Base-by-base conservation (phyloP, 2,329 filamentous ascomycete species). In the Dactylellina cionopaga region DNA sequence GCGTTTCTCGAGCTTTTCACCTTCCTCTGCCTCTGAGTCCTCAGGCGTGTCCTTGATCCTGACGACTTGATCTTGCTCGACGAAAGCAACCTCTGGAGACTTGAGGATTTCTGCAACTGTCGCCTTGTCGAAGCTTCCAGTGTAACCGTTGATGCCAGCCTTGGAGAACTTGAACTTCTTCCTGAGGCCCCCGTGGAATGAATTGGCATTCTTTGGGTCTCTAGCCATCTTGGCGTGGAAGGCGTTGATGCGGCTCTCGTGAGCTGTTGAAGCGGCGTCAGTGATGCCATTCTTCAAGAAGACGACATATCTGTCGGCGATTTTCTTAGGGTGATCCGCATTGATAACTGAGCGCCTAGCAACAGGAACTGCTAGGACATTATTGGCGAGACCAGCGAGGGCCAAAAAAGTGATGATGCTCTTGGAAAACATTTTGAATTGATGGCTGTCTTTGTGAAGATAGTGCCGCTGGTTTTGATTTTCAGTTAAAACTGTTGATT, bases 271-370 rank as follows among this genome's bases (percentile, higher is more conserved):
- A 11, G 44, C 4, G 11, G 60, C 56, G 9, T 72, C 66, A 24
- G 58, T 37, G 41, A 56, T 55, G n/a, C 56, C 56, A 4, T 41
- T 22, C 41, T 75, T 75, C 19, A 75, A 68, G 41, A 76, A 51
- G 43, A 76, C 58, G 31, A 77, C 75, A 19, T 77, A 77, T 37
- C 58, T 56, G 37, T 74, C 74, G 11, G 25, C 15, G 35, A 75
- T 56, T 1, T 29, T 43, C 15, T 56, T 51, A 6, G 17, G 13
- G 1, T 31, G 7, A 15, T 25, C 37, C 1, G 25, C 15, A 25
- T 60, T 60, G 5, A 47, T 15, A 37, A 60, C 55, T 33, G n/a
- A n/a, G n/a, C n/a, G n/a, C 24, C 47, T 58, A 22, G 15, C 22
- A 31, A 25, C 17, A 24, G 54, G 54, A 43, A 3, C 37, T 25